Base-by-base conservation (phyloP, 1,284 basidiomycete genomes). In the Ganoderma lingzhi region DNA sequence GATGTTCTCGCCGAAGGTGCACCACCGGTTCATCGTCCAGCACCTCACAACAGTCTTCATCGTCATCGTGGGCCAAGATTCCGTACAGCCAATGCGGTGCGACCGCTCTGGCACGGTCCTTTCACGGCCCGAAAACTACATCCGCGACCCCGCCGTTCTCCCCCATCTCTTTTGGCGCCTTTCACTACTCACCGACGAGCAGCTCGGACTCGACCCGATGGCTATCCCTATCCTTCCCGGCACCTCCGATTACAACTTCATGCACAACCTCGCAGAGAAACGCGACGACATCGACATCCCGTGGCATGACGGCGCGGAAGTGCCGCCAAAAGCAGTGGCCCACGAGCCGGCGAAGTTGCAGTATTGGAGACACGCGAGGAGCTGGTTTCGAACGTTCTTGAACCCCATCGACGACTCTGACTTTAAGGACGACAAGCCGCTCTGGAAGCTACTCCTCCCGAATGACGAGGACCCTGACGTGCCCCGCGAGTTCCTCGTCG, bases 191-290 rank as follows among this genome's bases (percentile, higher is more conserved):
- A 69, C 51, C 12, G 58, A 66, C 37, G 51, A 44, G 41, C 64
- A 68, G 53, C 67, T 68, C 45, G 70, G 70, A 3, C 23, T 64
- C n/a, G 67, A 71, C 39, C 48, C 64, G 12, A 64, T 58, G 9
- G 67, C 62, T 2, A 44, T 48, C 3, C 59, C 51, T 6, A 32
- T 71, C 12, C 59, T 64, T 9, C 56, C 51, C 2, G 48, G 41
- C 3, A 64, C 62, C 6, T 15, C 56, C 14, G 65, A 68, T 14
- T 62, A 66, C 44, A 39, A 9, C 19, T 65, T 71, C 19, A 66
- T 71, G 62, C 35, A 64, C 5, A 23, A 42, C 19, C 30, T 71
- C 9, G 61, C 60, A 0, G 17, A 23, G 9, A 41, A 19, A 2
- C 41, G 58, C 30, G 17, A 14, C 4, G 51, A 61, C 28, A 39